Conservation (phyloP, 2,329 filamentous ascomycete species). For the Didymellaceae sp. region DNA sequence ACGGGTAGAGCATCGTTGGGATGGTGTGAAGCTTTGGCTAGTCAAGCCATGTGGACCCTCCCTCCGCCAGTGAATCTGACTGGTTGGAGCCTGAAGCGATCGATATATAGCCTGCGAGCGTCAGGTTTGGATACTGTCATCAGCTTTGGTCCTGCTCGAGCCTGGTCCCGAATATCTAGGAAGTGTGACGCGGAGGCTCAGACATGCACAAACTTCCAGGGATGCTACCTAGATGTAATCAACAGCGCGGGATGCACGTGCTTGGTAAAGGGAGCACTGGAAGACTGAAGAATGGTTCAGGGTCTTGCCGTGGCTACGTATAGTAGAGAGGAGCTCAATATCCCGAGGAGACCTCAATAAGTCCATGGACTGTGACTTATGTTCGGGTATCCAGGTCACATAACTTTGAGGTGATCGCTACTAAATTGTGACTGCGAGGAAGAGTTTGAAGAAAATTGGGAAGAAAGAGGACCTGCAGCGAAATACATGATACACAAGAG, state of each 20-base stretch:
- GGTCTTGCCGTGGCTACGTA: too few relatives aligned
- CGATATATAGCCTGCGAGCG: too few relatives aligned
- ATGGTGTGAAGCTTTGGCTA: neutral
- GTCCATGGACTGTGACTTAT: too few relatives aligned
- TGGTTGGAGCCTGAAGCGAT: neutral
- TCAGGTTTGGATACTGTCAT: neutral
- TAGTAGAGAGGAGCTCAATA: too few relatives aligned
- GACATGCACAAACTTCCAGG: neutral
- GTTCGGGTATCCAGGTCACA: too few relatives aligned
- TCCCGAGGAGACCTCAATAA: too few relatives aligned
- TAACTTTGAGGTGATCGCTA: too few relatives aligned
- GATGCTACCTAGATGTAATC: neutral
- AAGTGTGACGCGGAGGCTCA: neutral
- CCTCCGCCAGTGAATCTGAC: neutral
- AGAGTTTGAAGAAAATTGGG: neutral
- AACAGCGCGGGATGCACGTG: slow-evolving; percentile 5
- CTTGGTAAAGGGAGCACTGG: neutral
- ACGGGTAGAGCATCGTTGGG: slow-evolving; percentile 1
- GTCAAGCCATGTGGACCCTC: neutral
- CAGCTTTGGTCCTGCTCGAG: slow-evolving; percentile 1
- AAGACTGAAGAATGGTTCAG: neutral
- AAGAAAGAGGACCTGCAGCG: neutral
- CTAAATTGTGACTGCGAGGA: too few relatives aligned
- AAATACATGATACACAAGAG: neutral
- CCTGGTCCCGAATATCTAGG: neutral